A percentile compares a stretch with the other conserved stretches of the same genome.
Evolutionary conservation across 2,329 filamentous ascomycete genomes (phyloP).

Genomic region (Cytospora leucostoma): DNA sequence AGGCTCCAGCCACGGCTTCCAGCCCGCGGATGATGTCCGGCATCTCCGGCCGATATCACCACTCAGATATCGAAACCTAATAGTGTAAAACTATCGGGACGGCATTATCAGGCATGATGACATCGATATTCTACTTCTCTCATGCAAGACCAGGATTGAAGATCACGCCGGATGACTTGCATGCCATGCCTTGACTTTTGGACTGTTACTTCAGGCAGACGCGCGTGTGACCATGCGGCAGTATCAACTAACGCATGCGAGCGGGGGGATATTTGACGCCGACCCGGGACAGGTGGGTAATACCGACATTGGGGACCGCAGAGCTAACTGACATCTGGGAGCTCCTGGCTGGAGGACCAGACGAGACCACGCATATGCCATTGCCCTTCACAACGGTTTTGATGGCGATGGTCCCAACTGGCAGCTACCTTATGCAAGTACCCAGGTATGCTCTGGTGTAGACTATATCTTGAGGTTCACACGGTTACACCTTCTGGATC

Average conservation of each 20-base stretch:
- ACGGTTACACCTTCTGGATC: too few species aligned
- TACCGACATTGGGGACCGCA: not conserved
- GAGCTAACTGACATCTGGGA: too few species aligned
- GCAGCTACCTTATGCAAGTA: too few species aligned
- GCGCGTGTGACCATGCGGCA: constrained; percentile 10
- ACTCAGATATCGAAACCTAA: too few species aligned
- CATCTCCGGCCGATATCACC: constrained; percentile 14
- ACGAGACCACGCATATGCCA: too few species aligned
- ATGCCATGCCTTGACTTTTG: constrained; percentile 9
- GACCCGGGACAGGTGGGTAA: not conserved
- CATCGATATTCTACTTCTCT: constrained; percentile 22
- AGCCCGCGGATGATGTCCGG: constrained; percentile 15
- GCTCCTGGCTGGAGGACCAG: too few species aligned
- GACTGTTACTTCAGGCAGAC: constrained; percentile 12
- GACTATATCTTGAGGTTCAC: too few species aligned
- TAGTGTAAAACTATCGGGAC: constrained; percentile 4
- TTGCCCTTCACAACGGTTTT: too few species aligned
- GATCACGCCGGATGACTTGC: constrained; percentile 9
- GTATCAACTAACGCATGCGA: not conserved
- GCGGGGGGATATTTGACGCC: not conserved
- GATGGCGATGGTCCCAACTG: too few species aligned
- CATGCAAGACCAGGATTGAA: not conserved
- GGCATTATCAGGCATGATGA: constrained; percentile 20
- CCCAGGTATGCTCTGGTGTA: too few species aligned
- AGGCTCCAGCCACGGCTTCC: not conserved